Base-by-base conservation (phyloP, 345 rosid species). In the Combretum micranthum region DNA sequence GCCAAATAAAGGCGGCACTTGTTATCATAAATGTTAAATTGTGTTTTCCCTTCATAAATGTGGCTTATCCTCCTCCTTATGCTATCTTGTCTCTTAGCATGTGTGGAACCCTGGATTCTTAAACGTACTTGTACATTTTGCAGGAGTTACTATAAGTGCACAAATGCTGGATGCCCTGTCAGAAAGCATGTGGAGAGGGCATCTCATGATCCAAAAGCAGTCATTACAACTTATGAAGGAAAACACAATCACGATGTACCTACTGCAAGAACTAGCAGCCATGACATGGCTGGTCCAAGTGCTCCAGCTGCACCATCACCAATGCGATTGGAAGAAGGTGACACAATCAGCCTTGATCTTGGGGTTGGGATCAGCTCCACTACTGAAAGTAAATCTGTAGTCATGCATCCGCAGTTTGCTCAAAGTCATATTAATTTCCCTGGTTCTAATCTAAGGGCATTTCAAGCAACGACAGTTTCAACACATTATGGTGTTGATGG, bases 171-270 rank as follows among this genome's bases (percentile, higher is more conserved):
- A 61, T 93, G 99, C 60, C 88, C 96, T 20, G 99, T 89, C 60
- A 82, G 99, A 71, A 93, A 93, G 75, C 99, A 89, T 15, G 96
- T 93, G 69, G 99, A 93, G 82, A 83, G 99, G 69, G 99, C 99
- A 69, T 90, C 97, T 18, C 97, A 94, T 65, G 99, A 93, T 68
- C 96, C 84, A 6, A 94, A 94, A 73, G 99, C 99, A 20, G 97
- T 94, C 42, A 90, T 94, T 64, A 94, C 99, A 65, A 87, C 99
- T 55, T 94, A 94, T 32, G 99, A 94, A 72, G 99, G 99, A 50
- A 94, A 90, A 63, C 99, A 94, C 80, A 85, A 85, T 62, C 99
- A 93, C 44, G 96, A 87, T 59, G 97, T 90, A 37, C 99, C 99
- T 26, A 69, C 77, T 21, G 87, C 95, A 66, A 85, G 70, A 77